Percentiles rank a stretch among this genome's conserved stretches.
Evolutionary conservation across 2,329 filamentous ascomycete species (phyloP).

Genomic region (Colletotrichum tropicale): DNA sequence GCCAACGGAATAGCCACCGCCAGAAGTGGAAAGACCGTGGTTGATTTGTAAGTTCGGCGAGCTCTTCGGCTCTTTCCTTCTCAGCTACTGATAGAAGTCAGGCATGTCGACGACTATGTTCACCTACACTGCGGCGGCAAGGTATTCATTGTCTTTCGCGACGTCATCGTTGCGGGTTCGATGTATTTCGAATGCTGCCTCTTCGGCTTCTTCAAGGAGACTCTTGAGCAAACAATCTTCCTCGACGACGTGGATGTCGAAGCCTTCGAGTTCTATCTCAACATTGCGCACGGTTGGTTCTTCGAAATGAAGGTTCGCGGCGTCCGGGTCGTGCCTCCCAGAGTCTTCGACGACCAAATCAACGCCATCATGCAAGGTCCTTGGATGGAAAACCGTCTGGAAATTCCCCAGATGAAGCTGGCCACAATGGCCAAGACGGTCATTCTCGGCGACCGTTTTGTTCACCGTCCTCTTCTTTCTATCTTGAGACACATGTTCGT

Average conservation of each 20-base stretch:
- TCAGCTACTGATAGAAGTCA: neutral
- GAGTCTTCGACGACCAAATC: neutral
- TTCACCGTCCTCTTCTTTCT: conserved; percentile 9
- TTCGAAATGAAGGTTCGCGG: conserved; percentile 14
- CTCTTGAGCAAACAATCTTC: neutral
- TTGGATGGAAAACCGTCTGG: neutral
- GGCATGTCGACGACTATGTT: neutral
- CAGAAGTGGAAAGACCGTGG: neutral
- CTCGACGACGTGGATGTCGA: neutral
- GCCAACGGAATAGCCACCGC: neutral
- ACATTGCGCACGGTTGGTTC: conserved; percentile 9
- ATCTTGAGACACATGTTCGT: conserved; percentile 9
- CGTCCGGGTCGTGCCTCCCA: neutral
- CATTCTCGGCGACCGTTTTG: neutral
- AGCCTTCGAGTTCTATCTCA: neutral
- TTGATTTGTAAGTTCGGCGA: neutral
- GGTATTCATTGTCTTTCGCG: conserved; percentile 7
- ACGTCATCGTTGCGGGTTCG: conserved; percentile 1
- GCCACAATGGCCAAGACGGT: neutral
- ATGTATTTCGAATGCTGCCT: conserved; percentile 8
- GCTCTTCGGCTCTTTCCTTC: neutral
- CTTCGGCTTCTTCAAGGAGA: conserved; percentile 8
- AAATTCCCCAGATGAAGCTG: conserved; percentile 1
- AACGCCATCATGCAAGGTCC: neutral
- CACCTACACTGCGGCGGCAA: neutral